Percentiles rank a stretch among this genome's conserved stretches.
Conservation (phyloP, 1,284 basidiomycete species). For the Clitocybe nebularis region DNA sequence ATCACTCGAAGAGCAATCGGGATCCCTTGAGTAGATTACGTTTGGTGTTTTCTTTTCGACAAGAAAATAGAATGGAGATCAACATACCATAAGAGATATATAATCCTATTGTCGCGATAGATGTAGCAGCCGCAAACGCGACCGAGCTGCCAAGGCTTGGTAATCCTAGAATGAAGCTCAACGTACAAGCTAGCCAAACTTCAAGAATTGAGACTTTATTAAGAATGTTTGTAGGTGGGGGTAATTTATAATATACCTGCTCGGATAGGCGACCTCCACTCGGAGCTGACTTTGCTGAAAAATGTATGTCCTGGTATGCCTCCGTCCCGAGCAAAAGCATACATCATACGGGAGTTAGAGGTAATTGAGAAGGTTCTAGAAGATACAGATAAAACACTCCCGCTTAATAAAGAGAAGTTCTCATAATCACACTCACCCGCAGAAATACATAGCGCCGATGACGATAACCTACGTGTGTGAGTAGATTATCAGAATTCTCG, state of each 20-base stretch:
- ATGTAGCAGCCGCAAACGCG: constrained; percentile 71
- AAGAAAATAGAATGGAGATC: background rate
- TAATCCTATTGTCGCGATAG: constrained; percentile 74
- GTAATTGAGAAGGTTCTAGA: constrained; percentile 67
- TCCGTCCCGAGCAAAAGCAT: constrained; percentile 67
- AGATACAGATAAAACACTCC: too few species aligned
- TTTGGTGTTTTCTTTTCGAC: constrained; percentile 5
- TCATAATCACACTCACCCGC: constrained; percentile 45
- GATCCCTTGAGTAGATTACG: constrained; percentile 42
- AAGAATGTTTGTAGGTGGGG: background rate
- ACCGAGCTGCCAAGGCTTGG: constrained; percentile 69
- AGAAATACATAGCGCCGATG: constrained; percentile 70
- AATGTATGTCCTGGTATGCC: constrained; percentile 66
- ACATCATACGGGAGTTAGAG: constrained; percentile 79
- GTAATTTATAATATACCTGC: constrained; percentile 44
- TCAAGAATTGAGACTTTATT: background rate
- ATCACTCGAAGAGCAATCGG: constrained; percentile 66
- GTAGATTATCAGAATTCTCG: background rate
- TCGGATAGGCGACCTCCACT: constrained; percentile 60
- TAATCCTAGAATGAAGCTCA: constrained; percentile 72
- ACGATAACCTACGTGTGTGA: constrained; percentile 46
- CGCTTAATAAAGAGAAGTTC: too few species aligned
- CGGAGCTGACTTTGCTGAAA: constrained; percentile 59
- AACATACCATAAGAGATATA: constrained; percentile 64
- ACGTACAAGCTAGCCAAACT: constrained; percentile 76